These are phyloP conservation scores for Xerocomus alliaceus DNA, from an alignment of 1,284 basidiomycete genomes.

Conservation along the genomic window DNA sequence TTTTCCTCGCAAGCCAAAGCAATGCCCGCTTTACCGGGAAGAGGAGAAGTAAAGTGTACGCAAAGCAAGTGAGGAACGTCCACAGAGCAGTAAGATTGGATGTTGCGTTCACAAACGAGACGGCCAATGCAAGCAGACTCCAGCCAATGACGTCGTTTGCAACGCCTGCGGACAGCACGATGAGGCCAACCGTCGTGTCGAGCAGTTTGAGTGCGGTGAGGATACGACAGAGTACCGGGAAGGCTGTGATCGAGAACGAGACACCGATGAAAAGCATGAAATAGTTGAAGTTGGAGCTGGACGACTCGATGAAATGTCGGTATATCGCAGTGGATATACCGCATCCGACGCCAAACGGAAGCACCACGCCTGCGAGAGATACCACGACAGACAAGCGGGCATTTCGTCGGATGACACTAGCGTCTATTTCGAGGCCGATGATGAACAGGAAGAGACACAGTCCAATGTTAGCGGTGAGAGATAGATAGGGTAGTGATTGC, in stretches of 20 bases:
- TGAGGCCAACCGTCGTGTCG: constrained; percentile 91
- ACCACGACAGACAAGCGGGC: constrained; percentile 53
- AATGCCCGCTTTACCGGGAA: constrained; percentile 72
- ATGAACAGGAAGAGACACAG: constrained; percentile 92
- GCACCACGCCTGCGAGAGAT: constrained; percentile 69
- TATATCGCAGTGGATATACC: constrained; percentile 85
- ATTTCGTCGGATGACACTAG: constrained; percentile 64
- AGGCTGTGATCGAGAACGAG: constrained; percentile 92
- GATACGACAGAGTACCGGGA: constrained; percentile 92
- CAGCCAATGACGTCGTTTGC: constrained; percentile 88
- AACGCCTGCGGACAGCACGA: constrained; percentile 92
- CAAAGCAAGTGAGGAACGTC: constrained; percentile 82
- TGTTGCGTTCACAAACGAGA: constrained; percentile 88
- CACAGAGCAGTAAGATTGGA: constrained; percentile 79
- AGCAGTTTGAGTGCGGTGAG: constrained; percentile 83
- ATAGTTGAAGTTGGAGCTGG: constrained; percentile 75
- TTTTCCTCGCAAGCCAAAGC: constrained; percentile 75
- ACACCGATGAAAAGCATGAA: constrained; percentile 96
- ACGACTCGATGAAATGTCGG: constrained; percentile 73
- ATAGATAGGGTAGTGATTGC: constrained; percentile 77
- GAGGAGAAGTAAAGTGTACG: constrained; percentile 81
- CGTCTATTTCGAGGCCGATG: constrained; percentile 91
- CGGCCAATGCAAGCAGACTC: constrained; percentile 81
- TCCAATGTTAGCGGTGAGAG: constrained; percentile 91
- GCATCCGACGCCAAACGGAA: constrained; percentile 88